A percentile compares a stretch with the other conserved stretches of the same genome.
Evolutionary conservation across 495 filamentous ascomycete genomes (phyloP).

Genomic region (Aspergillus nidulans): DNA sequence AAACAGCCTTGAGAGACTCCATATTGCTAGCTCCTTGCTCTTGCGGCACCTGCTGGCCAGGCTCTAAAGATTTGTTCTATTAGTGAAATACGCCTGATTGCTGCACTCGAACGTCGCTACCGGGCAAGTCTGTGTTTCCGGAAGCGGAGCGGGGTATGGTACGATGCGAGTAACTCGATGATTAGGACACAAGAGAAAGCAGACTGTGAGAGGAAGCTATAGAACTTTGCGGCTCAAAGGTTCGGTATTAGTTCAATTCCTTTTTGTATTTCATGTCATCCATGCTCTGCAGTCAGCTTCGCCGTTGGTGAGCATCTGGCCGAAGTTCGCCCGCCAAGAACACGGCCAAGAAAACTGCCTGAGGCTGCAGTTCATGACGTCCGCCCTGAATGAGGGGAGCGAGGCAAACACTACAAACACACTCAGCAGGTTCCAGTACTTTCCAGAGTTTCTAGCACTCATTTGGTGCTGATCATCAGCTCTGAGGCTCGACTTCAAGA

Average conservation of each 20-base stretch:
- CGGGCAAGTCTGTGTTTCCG: neutral
- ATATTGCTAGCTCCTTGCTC: conserved; percentile 45
- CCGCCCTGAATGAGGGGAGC: neutral
- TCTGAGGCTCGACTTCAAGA: conserved; percentile 8
- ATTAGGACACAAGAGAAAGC: neutral
- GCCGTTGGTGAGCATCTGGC: neutral
- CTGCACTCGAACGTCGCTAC: neutral
- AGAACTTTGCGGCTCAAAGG: neutral
- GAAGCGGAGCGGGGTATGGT: conserved; percentile 4
- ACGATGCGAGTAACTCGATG: neutral
- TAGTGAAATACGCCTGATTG: neutral
- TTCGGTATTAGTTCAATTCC: neutral
- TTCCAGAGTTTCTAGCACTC: conserved; percentile 26
- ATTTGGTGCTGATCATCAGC: conserved; percentile 18
- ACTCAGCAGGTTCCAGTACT: conserved; percentile 33
- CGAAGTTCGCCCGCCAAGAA: conserved; percentile 9
- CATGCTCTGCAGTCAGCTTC: neutral
- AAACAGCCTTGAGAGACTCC: conserved; percentile 81
- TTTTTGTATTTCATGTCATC: neutral
- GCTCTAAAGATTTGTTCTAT: neutral
- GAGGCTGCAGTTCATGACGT: neutral
- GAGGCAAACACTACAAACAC: conserved; percentile 36
- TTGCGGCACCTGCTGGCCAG: neutral
- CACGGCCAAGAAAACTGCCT: neutral
- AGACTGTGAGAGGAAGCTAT: neutral